phyloP scores from a whole-genome alignment of 805 yeast genomes.

The Yamadazyma phyllophila region DNA sequence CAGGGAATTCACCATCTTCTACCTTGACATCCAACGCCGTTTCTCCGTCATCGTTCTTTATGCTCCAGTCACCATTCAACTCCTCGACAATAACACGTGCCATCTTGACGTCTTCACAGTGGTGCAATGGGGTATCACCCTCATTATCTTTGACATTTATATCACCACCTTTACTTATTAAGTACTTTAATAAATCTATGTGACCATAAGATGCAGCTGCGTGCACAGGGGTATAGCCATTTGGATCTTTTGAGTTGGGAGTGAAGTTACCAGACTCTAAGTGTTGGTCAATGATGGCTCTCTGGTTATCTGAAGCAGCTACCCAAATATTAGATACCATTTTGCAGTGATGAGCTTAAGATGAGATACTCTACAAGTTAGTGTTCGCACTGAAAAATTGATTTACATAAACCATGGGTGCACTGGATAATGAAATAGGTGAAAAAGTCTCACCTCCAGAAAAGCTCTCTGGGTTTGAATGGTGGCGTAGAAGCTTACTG shows the following conservation, averaged over 20 bases:
- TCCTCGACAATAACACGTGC: slow-evolving; percentile 69
- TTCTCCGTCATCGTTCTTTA: slow-evolving; percentile 69
- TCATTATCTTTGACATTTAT: slow-evolving; percentile 80
- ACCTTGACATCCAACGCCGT: slow-evolving; percentile 73
- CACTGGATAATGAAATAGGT: neutral
- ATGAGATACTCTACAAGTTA: slow-evolving; percentile 3
- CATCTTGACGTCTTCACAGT: slow-evolving; percentile 66
- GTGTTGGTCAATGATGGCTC: slow-evolving; percentile 53
- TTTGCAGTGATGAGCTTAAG: slow-evolving; percentile 1
- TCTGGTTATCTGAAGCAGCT: slow-evolving; percentile 85
- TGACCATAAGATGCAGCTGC: slow-evolving; percentile 97
- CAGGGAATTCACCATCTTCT: slow-evolving; percentile 85
- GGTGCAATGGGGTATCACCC: slow-evolving; percentile 95
- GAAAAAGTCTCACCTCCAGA: slow-evolving; percentile 26
- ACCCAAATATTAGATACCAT: slow-evolving; percentile 79
- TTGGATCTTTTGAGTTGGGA: slow-evolving; percentile 78
- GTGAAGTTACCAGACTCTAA: slow-evolving; percentile 50
- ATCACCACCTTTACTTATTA: slow-evolving; percentile 66
- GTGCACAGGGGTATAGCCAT: slow-evolving; percentile 95
- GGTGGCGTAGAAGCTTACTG: slow-evolving; percentile 76
- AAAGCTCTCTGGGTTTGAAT: slow-evolving; percentile 55
- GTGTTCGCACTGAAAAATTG: slow-evolving; percentile 3
- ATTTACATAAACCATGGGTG: neutral
- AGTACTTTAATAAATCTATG: slow-evolving; percentile 56
- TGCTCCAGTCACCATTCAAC: slow-evolving; percentile 61